Evolutionary conservation across 352 stramenopile genomes (phyloP).

Genomic region (Phytopythium aichiense): DNA sequence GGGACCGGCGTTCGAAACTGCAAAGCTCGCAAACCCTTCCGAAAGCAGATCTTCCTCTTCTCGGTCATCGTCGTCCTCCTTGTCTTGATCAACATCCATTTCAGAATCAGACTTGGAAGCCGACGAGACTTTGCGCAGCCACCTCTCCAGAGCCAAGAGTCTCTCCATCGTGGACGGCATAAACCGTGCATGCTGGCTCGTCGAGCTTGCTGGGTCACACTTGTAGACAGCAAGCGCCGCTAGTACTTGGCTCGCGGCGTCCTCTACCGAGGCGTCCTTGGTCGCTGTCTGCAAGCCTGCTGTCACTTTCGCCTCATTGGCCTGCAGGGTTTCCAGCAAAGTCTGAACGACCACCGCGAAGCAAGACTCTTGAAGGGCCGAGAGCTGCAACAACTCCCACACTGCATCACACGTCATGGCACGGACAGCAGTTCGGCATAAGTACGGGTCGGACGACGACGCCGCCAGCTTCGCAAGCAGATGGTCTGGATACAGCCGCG

Average conservation of each 20-base stretch:
- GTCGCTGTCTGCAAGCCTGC: conserved; percentile 27
- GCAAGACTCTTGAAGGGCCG: conserved; percentile 40
- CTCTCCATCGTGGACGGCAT: conserved; percentile 4
- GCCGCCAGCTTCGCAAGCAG: conserved; percentile 63
- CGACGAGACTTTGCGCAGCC: not conserved
- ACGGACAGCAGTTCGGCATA: conserved; percentile 47
- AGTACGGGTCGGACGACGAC: conserved; percentile 34
- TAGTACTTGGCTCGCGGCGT: conserved; percentile 15
- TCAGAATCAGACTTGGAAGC: not conserved
- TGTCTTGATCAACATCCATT: conserved; percentile 12
- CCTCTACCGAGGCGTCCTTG: conserved; percentile 18
- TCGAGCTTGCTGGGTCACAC: conserved; percentile 2
- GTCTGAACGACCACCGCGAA: conserved; percentile 27
- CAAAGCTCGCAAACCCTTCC: conserved; percentile 26
- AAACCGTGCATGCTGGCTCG: not conserved
- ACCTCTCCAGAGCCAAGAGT: not conserved
- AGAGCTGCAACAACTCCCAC: conserved; percentile 54
- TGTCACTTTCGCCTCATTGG: conserved; percentile 41
- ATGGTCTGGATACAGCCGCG: conserved; percentile 57
- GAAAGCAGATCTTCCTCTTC: conserved; percentile 38
- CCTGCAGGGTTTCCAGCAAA: conserved; percentile 23
- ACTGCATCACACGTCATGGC: conserved; percentile 52
- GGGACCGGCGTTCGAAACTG: conserved; percentile 11
- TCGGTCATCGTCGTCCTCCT: not conserved
- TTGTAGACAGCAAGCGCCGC: conserved; percentile 2